phyloP scores from a whole-genome alignment of 495 filamentous ascomycete genomes.

The Melanomma pulvis-pyrius region DNA sequence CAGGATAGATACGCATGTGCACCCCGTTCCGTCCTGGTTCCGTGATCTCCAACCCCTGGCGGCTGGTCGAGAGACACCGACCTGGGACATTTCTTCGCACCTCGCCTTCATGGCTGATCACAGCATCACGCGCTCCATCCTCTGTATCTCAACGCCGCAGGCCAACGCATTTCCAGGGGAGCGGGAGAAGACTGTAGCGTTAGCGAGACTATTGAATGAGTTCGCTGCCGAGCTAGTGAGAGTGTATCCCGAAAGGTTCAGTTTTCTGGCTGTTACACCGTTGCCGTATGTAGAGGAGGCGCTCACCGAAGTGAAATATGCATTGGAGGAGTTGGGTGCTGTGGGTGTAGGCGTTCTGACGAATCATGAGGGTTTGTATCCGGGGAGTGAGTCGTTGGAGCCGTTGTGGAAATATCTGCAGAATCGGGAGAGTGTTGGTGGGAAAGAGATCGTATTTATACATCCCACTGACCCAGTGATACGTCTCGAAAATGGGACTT shows the following conservation, averaged over 20 bases:
- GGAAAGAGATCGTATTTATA: slow-evolving; percentile 35
- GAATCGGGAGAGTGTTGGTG: slow-evolving; percentile 4
- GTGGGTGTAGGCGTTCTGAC: slow-evolving; percentile 35
- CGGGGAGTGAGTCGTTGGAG: slow-evolving; percentile 29
- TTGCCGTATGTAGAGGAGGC: slow-evolving; percentile 36
- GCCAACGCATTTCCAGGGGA: slow-evolving; percentile 34
- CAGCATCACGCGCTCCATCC: slow-evolving; percentile 24
- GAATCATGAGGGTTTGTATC: slow-evolving; percentile 40
- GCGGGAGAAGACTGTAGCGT: slow-evolving; percentile 27
- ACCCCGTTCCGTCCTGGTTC: slow-evolving; percentile 38
- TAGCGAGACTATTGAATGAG: slow-evolving; percentile 39
- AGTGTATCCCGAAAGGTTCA: slow-evolving; percentile 32
- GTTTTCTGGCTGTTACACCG: slow-evolving; percentile 31
- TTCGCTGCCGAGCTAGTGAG: slow-evolving; percentile 20
- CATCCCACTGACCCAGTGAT: slow-evolving; percentile 39
- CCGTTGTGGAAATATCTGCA: slow-evolving; percentile 33
- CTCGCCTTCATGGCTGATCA: slow-evolving; percentile 35
- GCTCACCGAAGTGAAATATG: slow-evolving; percentile 33
- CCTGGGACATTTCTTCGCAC: slow-evolving; percentile 29
- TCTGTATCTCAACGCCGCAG: slow-evolving; percentile 36
- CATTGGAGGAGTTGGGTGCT: slow-evolving; percentile 33
- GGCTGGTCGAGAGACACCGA: slow-evolving; percentile 31
- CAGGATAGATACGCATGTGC: slow-evolving; percentile 37
- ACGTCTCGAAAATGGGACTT: slow-evolving; percentile 16
- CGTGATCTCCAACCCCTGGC: slow-evolving; percentile 31